Evolutionary conservation across 345 rosid species (phyloP).

Genomic region (Lepidium aucheri): DNA sequence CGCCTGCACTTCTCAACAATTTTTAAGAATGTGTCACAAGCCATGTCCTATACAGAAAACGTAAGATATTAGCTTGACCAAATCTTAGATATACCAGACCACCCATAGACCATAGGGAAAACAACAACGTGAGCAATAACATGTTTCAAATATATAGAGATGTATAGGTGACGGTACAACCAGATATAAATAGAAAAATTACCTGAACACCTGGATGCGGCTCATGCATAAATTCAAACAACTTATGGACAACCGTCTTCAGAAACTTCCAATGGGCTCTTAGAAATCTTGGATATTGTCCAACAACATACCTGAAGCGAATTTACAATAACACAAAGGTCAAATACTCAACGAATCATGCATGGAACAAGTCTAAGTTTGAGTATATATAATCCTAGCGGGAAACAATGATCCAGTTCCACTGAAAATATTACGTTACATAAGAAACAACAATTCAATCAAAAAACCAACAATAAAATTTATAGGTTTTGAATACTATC

Average conservation of each 20-base stretch:
- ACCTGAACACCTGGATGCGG: constrained; percentile 99
- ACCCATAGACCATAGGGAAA: not conserved
- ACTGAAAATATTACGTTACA: not conserved
- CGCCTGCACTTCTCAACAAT: constrained; percentile 96
- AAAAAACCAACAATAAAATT: not conserved
- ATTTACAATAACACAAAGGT: constrained; percentile 3
- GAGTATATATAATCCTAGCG: not conserved
- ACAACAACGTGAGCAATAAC: not conserved
- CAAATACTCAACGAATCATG: not conserved
- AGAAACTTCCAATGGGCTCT: constrained; percentile 98
- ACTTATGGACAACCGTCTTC: constrained; percentile 93
- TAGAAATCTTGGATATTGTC: constrained; percentile 94
- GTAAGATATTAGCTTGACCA: not conserved
- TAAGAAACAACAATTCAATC: not conserved
- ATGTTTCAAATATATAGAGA: not conserved
- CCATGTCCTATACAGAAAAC: constrained; percentile 73
- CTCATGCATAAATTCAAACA: constrained; percentile 99
- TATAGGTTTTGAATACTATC: not conserved
- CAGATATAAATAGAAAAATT: not conserved
- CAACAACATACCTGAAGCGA: constrained; percentile 92
- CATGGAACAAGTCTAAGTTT: not conserved
- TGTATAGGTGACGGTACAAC: not conserved
- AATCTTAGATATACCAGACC: not conserved
- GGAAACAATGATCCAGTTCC: not conserved
- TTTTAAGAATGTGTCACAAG: constrained; percentile 97